Conservation (phyloP, 1,139 yeast species). For the Wickerhamiella infanticola region DNA sequence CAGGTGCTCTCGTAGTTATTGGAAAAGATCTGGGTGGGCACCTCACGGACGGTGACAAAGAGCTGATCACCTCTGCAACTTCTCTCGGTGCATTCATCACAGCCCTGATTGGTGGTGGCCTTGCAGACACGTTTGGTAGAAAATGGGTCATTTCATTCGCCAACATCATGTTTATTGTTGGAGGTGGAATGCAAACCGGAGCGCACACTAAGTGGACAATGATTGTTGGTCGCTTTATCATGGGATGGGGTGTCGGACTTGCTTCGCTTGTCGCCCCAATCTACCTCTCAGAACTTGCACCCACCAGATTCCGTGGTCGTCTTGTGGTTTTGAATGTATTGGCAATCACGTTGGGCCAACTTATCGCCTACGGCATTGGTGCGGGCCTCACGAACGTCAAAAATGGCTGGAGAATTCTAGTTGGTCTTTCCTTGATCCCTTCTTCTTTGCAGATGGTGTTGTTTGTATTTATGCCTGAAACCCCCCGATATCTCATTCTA, state of each 20-base stretch:
- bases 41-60: slow-evolving; percentile 64
- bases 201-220: slow-evolving; percentile 76
- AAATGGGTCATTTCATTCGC: slow-evolving; percentile 68
- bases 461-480: slow-evolving; percentile 82
- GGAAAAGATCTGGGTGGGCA: slow-evolving; percentile 46
- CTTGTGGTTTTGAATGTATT: slow-evolving; percentile 41
- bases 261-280: slow-evolving; percentile 86
- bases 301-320: slow-evolving; percentile 82
- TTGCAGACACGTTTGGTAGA: slow-evolving; percentile 73
- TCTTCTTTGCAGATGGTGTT: slow-evolving; percentile 61
- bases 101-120: slow-evolving; percentile 57
- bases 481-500: slow-evolving; percentile 79
- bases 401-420: slow-evolving; percentile 88
- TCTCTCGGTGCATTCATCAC: slow-evolving; percentile 82
- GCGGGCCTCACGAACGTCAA: slow-evolving; percentile 63
- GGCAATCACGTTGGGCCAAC: slow-evolving; percentile 81
- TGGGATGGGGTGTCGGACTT: slow-evolving; percentile 94
- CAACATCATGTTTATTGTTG: slow-evolving; percentile 61
- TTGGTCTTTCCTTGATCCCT: slow-evolving; percentile 81
- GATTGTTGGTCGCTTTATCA: slow-evolving; percentile 77
- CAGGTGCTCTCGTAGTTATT: slow-evolving; percentile 76
- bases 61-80: slow-evolving; percentile 86
- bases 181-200: slow-evolving; percentile 70
- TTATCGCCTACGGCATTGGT: slow-evolving; percentile 82
- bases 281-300: slow-evolving; percentile 83